Conservation (phyloP, 139 green algal genomes). For the Chlamydomonas sphaeroides region DNA sequence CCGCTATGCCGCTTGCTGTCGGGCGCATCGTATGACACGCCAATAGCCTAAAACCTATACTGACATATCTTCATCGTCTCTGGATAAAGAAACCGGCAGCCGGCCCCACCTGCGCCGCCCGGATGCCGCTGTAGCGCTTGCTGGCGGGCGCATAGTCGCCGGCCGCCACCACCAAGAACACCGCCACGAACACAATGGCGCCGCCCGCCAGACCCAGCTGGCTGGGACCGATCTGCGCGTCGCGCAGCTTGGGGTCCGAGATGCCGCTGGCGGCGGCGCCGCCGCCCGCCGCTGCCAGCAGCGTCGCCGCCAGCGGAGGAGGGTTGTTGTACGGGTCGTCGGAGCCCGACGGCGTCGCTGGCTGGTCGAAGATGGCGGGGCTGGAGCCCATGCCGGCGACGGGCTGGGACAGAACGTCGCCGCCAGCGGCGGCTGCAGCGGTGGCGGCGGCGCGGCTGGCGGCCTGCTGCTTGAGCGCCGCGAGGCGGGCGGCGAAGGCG, state of each 20-base stretch:
- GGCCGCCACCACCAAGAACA: slow-evolving; percentile 58
- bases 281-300: slow-evolving; percentile 18
- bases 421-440: neutral
- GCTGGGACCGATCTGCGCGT: slow-evolving; percentile 63
- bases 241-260: slow-evolving; percentile 61
- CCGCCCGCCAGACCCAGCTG: slow-evolving; percentile 56
- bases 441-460: slow-evolving; percentile 34
- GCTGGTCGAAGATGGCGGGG: neutral
- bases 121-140: slow-evolving; percentile 54
- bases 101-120: slow-evolving; percentile 21
- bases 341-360: neutral
- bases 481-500: slow-evolving; percentile 58
- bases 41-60: too few relatives aligned
- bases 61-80: too few relatives aligned
- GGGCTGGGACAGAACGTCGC: neutral
- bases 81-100: too few relatives aligned
- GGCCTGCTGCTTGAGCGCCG: slow-evolving; percentile 49
- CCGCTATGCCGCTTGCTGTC: too few relatives aligned
- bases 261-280: slow-evolving; percentile 50
- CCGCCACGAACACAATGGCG: slow-evolving; percentile 54
- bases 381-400: neutral
- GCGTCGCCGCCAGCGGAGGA: slow-evolving; percentile 51
- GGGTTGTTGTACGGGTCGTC: slow-evolving; percentile 64
- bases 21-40: too few relatives aligned
- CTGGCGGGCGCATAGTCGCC: slow-evolving; percentile 55